Percentiles rank a stretch among this genome's conserved stretches.
phyloP scores from a whole-genome alignment of 2,329 filamentous ascomycete genomes.

The Pseudocercospora eumusae region DNA sequence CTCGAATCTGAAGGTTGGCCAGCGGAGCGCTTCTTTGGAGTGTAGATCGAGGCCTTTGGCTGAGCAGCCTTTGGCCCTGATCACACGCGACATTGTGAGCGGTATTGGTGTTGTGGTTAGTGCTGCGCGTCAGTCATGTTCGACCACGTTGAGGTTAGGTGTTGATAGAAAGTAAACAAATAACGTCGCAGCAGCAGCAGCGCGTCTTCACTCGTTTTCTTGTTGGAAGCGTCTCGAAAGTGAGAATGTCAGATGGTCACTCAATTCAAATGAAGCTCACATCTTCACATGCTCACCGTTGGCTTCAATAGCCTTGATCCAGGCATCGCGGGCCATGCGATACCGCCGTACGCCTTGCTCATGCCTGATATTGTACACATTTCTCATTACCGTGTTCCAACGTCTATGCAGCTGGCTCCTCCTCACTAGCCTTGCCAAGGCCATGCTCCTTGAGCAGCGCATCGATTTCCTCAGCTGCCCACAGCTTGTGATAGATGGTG shows the following conservation, averaged over 20 bases:
- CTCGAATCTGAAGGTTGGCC: slow-evolving; percentile 24
- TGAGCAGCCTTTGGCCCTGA: slow-evolving; percentile 6
- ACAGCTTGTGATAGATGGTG: slow-evolving; percentile 97
- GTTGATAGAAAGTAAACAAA: background rate
- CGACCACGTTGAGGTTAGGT: background rate
- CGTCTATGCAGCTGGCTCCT: slow-evolving; percentile 25
- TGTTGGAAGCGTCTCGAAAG: background rate
- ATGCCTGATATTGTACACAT: slow-evolving; percentile 10
- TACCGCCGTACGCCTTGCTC: slow-evolving; percentile 10
- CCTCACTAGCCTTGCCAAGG: slow-evolving; percentile 81
- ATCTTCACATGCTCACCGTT: background rate
- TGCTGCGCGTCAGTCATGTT: background rate
- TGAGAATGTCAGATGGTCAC: background rate
- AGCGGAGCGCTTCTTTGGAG: slow-evolving; percentile 17
- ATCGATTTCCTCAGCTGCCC: slow-evolving; percentile 96
- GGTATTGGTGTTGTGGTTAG: background rate
- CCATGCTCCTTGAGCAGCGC: slow-evolving; percentile 92
- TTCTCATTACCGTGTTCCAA: slow-evolving; percentile 5
- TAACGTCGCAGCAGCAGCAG: background rate
- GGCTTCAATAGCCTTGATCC: background rate
- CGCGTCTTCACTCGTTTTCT: background rate
- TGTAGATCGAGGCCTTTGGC: slow-evolving; percentile 26
- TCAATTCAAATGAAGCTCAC: background rate
- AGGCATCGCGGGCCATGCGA: background rate
- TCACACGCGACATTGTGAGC: background rate